Evolutionary conservation across 106 monocot genomes (phyloP), one percentile per base, ranked within the genome.

Genomic region (Iris macrosiphon): DNA sequence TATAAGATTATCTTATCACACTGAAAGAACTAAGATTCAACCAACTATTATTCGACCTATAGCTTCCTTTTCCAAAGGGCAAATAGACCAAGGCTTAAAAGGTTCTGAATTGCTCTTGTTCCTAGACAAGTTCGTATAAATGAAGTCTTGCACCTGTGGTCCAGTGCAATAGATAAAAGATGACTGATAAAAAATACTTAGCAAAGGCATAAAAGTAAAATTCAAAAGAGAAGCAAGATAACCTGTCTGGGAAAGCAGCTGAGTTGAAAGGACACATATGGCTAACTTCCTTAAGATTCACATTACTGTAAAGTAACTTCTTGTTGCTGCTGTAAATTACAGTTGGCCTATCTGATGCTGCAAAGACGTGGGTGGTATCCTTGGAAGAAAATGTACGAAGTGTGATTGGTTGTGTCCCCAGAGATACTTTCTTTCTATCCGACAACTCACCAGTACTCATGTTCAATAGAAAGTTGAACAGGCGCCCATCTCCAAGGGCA

Each of bases 231-330:
- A 41, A 53, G 10, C 44, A 61, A 63, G 29, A 45, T n/a, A 33
- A 87, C 87, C 93, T 93, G 74, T 93, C 93, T 17, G 84, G 93
- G 32, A 84, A 88, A 60, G 93, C 87, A 67, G 93, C 88, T 38
- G 93, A 84, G 62, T 84, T 93, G 55, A 93, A 93, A 57, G 93
- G 93, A 60, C 93, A 88, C 87, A 93, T 88, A 45, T 88, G 93
- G 40, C 81, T 81, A 32, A 93, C 93, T 84, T 93, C 88, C 70
- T 88, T 88, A 57, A 88, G 55, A 65, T 88, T 93, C 22, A 93
- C 93, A 73, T 93, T 93, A 50, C 88, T 88, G 55, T 93, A 93
- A 23, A 93, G 93, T 45, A 88, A 56, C 72, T 93, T 93, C 66
- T 93, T 93, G 33, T 93, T 93, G 75, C 87, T 93, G 70, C 87